A percentile compares a stretch with the other conserved stretches of the same genome.
Conservation (phyloP, 139 green algal genomes). For the Tetradesmus obliquus region DNA sequence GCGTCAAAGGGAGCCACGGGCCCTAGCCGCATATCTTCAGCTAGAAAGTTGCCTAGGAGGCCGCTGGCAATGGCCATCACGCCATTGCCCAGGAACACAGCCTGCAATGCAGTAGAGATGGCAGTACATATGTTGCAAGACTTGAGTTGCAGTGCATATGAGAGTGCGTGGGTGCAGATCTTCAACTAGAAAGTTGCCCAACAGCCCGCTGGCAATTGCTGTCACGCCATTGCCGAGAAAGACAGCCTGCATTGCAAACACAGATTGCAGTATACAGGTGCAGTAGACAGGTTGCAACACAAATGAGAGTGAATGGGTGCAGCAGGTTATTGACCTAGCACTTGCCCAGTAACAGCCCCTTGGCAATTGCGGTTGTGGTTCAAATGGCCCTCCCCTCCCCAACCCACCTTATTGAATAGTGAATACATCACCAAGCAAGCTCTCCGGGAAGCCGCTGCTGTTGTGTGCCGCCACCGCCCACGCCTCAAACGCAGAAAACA, state of each 20-base stretch:
- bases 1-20: constrained; percentile 97
- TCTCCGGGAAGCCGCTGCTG: constrained; percentile 76
- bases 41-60: constrained; percentile 90
- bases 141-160: too few relatives aligned
- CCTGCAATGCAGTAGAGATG: constrained; percentile 58
- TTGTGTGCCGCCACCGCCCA: constrained; percentile 96
- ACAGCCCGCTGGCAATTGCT: constrained; percentile 91
- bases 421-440: constrained; percentile 80
- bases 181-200: constrained; percentile 91
- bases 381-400: too few relatives aligned
- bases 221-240: constrained; percentile 97
- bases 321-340: too few relatives aligned
- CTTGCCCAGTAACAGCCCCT: too few relatives aligned
- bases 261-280: too few relatives aligned
- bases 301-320: too few relatives aligned
- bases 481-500: constrained; percentile 97
- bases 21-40: constrained; percentile 80
- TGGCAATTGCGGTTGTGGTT: too few relatives aligned
- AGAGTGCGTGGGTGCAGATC: constrained; percentile 38
- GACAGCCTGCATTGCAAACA: constrained; percentile 68
- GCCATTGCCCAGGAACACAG: constrained; percentile 97
- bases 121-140: too few relatives aligned
- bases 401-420: background rate
- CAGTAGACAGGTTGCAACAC: too few relatives aligned
- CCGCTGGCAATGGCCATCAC: constrained; percentile 94